Evolutionary conservation across 768 basidiomycete genomes (phyloP).

Genomic region (Gymnopilus dilepis): DNA sequence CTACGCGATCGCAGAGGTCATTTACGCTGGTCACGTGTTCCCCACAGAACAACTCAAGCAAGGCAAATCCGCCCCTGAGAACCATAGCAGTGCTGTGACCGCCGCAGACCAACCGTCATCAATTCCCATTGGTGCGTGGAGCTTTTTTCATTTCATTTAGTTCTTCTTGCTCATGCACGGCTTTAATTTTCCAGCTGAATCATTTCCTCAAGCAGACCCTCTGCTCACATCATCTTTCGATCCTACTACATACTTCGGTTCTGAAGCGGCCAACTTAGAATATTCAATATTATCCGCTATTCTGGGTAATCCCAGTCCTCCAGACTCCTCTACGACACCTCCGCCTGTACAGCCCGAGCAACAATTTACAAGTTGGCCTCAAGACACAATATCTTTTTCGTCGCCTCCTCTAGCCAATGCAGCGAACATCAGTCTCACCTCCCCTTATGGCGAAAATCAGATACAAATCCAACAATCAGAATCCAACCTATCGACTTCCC

Average conservation of each 20-base stretch:
- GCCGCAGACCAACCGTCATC: conserved; percentile 38
- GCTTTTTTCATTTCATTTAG: conserved; percentile 2
- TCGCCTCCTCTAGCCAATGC: conserved; percentile 38
- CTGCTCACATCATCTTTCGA: conserved; percentile 68
- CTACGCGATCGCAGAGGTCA: conserved; percentile 16
- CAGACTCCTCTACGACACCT: conserved; percentile 48
- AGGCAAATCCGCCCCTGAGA: conserved; percentile 42
- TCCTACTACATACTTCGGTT: conserved; percentile 72
- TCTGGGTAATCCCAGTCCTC: conserved; percentile 75
- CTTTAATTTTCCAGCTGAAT: conserved; percentile 46
- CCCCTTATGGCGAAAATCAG: conserved; percentile 42
- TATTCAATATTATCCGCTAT: conserved; percentile 95
- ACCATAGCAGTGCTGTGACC: conserved; percentile 34
- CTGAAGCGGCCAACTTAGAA: conserved; percentile 91
- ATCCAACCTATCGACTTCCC: conserved; percentile 37
- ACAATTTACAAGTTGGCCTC: conserved; percentile 49
- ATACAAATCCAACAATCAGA: conserved; percentile 43
- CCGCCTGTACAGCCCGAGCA: conserved; percentile 42
- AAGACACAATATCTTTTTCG: conserved; percentile 46
- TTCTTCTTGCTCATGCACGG: conserved; percentile 7
- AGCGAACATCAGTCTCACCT: conserved; percentile 28
- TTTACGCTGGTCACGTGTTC: conserved; percentile 44
- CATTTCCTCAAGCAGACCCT: conserved; percentile 59
- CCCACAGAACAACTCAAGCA: conserved; percentile 54
- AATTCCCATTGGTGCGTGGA: conserved; percentile 40